phyloP scores from a whole-genome alignment of 371 early-diverging fungal species.

The Dichotomocladium elegans region DNA sequence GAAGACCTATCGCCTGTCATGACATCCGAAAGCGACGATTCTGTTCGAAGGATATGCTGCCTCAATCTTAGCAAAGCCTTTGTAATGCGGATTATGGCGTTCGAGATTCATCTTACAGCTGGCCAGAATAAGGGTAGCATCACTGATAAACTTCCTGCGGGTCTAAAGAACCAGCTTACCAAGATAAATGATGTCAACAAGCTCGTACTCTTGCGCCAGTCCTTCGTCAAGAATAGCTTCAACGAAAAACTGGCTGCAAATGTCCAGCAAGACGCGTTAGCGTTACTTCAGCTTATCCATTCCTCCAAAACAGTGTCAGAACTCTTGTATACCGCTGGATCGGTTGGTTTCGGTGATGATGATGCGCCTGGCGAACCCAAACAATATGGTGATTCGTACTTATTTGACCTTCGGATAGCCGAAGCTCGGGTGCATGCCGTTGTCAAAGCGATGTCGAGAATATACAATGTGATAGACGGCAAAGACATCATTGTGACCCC shows the following conservation, averaged over 20 bases:
- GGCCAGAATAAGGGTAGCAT: slow-evolving; percentile 4
- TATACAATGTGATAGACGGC: slow-evolving; percentile 5
- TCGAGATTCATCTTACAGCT: slow-evolving; percentile 39
- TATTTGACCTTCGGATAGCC: slow-evolving; percentile 33
- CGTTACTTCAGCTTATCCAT: slow-evolving; percentile 13
- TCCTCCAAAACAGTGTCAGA: slow-evolving; percentile 1
- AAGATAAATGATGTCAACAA: slow-evolving; percentile 35
- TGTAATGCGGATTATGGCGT: slow-evolving; percentile 35
- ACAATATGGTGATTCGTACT: slow-evolving; percentile 38
- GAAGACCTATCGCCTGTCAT: neutral
- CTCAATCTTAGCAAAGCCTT: slow-evolving; percentile 33
- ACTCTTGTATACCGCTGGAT: slow-evolving; percentile 7
- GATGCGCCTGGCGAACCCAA: slow-evolving; percentile 21
- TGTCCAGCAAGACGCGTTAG: slow-evolving; percentile 10
- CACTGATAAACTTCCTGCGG: slow-evolving; percentile 30
- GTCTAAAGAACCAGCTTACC: slow-evolving; percentile 27
- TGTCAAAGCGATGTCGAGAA: slow-evolving; percentile 6
- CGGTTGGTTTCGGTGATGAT: slow-evolving; percentile 26
- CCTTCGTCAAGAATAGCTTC: slow-evolving; percentile 26
- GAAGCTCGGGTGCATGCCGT: slow-evolving; percentile 20
- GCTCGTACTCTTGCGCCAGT: slow-evolving; percentile 19
- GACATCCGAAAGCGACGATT: slow-evolving; percentile 8
- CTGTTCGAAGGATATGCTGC: slow-evolving; percentile 32
- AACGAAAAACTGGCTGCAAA: slow-evolving; percentile 5
- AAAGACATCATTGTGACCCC: slow-evolving; percentile 15